Evolutionary conservation across 208 protist species (phyloP).

Genomic region (Phytomonas sp.): DNA sequence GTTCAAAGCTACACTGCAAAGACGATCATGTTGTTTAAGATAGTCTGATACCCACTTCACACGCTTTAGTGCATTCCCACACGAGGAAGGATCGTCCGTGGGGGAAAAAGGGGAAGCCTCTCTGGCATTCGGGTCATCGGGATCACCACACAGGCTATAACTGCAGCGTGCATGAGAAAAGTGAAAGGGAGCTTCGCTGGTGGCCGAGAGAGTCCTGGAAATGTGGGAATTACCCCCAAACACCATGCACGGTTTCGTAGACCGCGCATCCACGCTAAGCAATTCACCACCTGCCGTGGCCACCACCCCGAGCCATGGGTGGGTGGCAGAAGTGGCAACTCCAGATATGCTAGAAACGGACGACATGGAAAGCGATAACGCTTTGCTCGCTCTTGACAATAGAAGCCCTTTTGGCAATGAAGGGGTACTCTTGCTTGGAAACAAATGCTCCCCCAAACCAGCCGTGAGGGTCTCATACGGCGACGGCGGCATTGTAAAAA

Average conservation of each 20-base stretch:
- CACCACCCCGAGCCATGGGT: conserved; percentile 46
- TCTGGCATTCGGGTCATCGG: background rate
- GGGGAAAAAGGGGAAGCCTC: background rate
- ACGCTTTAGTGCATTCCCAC: conserved; percentile 7
- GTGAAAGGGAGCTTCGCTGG: background rate
- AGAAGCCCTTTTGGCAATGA: background rate
- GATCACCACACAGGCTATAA: background rate
- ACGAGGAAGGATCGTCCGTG: background rate
- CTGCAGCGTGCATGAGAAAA: conserved; percentile 7
- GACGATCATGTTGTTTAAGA: conserved; percentile 32
- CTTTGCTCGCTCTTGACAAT: conserved; percentile 12
- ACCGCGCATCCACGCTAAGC: conserved; percentile 48
- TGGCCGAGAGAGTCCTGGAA: background rate
- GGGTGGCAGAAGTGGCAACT: conserved; percentile 33
- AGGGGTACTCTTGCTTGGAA: background rate
- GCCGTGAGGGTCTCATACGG: conserved; percentile 9
- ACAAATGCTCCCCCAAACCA: background rate
- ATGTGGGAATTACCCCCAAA: conserved; percentile 16
- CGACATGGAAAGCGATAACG: conserved; percentile 17
- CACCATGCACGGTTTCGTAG: conserved; percentile 15
- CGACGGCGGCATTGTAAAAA: conserved; percentile 48
- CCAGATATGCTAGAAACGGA: conserved; percentile 43
- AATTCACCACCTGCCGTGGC: conserved; percentile 48
- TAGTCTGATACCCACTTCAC: conserved; percentile 21
- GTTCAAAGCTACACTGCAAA: conserved; percentile 64